Evolutionary conservation across 2,329 filamentous ascomycete genomes (phyloP).

Genomic region (Colletotrichum aenigma): DNA sequence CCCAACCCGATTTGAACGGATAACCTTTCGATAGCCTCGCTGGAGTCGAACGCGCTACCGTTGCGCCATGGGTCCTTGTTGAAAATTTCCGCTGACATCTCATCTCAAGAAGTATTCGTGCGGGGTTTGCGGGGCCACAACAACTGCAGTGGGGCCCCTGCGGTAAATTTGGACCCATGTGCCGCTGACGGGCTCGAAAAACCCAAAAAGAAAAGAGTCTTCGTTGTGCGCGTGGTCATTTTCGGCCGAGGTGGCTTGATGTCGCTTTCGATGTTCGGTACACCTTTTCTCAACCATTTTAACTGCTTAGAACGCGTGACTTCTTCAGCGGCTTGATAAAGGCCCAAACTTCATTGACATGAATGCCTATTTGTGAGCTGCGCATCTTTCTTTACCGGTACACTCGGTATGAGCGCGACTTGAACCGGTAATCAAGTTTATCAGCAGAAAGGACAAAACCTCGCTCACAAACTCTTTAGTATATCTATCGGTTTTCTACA

Average conservation of each 20-base stretch:
- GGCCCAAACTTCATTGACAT: neutral
- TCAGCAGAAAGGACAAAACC: neutral
- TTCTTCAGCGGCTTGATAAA: neutral
- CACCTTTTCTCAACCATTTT: neutral
- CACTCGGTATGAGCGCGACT: neutral
- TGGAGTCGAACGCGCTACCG: constrained; percentile 12
- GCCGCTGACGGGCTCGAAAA: neutral
- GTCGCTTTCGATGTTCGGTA: neutral
- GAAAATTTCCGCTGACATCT: accelerated
- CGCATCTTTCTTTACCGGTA: neutral
- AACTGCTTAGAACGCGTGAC: neutral
- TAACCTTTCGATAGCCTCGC: neutral
- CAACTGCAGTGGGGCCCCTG: neutral
- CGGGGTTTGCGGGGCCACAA: neutral
- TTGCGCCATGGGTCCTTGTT: constrained; percentile 5
- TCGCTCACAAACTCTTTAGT: neutral
- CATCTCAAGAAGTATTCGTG: accelerated
- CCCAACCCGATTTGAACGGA: constrained; percentile 15
- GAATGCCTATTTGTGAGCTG: neutral
- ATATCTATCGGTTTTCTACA: neutral
- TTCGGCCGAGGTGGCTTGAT: neutral
- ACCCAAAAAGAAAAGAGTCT: neutral
- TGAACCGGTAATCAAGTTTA: neutral
- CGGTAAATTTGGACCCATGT: neutral
- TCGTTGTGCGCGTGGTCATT: neutral